phyloP scores from a whole-genome alignment of 306 rosid genomes.

The Medicago ruthenica region DNA sequence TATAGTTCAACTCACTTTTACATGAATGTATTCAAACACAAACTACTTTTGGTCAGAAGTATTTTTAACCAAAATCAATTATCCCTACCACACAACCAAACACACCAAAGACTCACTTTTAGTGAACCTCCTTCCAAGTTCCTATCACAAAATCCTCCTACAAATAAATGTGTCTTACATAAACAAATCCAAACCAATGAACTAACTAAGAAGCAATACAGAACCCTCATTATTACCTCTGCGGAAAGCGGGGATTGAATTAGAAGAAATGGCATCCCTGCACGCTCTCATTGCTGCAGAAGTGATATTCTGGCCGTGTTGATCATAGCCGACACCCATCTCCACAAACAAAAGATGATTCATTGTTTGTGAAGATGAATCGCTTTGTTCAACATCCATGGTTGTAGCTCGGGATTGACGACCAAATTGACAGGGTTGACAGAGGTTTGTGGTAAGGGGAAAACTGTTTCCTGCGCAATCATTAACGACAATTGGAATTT shows the following conservation, averaged over 20 bases:
- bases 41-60: too few species aligned
- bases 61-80: too few species aligned
- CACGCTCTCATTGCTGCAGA: slow-evolving; percentile 97
- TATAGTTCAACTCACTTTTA: too few species aligned
- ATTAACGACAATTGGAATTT: neutral
- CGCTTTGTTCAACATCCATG: slow-evolving; percentile 69
- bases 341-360: slow-evolving; percentile 92
- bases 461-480: slow-evolving; percentile 22
- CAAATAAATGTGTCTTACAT: neutral
- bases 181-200: neutral
- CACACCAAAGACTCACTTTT: too few species aligned
- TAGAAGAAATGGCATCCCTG: slow-evolving; percentile 92
- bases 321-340: slow-evolving; percentile 99
- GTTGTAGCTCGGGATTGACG: slow-evolving; percentile 44
- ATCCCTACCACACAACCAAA: too few species aligned
- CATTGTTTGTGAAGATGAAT: slow-evolving; percentile 52
- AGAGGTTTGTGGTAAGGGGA: slow-evolving; percentile 4
- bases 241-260: slow-evolving; percentile 94
- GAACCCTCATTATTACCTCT: slow-evolving; percentile 58
- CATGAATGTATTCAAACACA: too few species aligned
- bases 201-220: neutral
- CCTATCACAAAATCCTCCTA: slow-evolving; percentile 26
- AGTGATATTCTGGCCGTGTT: slow-evolving; percentile 92
- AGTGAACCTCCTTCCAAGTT: too few species aligned
- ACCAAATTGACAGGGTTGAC: slow-evolving; percentile 44